These are phyloP conservation scores for Euryodendron excelsum DNA, from an alignment of 148 eudicot species.

Conservation along the genomic window DNA sequence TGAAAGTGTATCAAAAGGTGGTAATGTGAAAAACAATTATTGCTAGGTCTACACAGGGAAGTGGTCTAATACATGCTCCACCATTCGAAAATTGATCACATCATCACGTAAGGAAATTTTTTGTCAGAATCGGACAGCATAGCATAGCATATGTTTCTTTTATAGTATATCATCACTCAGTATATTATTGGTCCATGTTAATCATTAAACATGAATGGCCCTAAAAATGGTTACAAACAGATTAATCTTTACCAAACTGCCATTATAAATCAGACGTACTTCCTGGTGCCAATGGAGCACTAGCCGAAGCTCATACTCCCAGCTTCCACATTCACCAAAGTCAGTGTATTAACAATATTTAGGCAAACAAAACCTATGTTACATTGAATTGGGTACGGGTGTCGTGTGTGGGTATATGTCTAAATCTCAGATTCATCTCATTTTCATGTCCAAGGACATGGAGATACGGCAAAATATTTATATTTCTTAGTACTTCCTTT, in stretches of 20 bases:
- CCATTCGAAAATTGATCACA: background rate
- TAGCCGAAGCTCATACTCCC: background rate
- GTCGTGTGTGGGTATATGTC: no score
- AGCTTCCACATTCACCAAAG: background rate
- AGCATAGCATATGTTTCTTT: background rate
- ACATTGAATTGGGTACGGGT: no score
- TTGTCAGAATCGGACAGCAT: background rate
- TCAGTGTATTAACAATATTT: conserved; percentile 4
- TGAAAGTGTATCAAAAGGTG: no score
- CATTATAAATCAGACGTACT: background rate
- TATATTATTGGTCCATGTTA: background rate
- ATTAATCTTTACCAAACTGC: background rate
- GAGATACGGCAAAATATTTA: no score
- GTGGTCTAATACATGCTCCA: background rate
- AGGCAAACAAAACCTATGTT: conserved; percentile 17
- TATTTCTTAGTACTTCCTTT: no score
- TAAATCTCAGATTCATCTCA: no score
- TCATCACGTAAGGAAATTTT: background rate
- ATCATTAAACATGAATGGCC: background rate
- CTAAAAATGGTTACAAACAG: background rate
- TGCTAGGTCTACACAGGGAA: background rate
- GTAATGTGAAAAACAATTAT: no score
- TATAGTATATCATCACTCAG: no score
- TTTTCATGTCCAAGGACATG: no score
- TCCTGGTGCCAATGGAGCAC: background rate